Evolutionary conservation across 192 early-diverging fungal genomes (phyloP), one percentile per base, ranked within the genome.

Genomic region (Chytriomyces sp.): DNA sequence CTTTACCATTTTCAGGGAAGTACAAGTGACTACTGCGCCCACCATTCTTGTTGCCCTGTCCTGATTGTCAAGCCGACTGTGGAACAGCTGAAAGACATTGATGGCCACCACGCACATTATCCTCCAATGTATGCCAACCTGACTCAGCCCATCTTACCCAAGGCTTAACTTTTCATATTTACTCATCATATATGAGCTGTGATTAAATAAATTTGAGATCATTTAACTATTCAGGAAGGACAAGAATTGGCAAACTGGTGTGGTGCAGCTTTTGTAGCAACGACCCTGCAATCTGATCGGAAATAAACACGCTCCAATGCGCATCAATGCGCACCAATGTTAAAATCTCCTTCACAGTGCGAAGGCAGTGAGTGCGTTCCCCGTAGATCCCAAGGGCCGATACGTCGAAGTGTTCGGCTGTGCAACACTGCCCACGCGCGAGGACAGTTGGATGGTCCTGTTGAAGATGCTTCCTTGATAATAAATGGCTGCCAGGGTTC

Each of bases 31-130:
- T 72, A 72, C 31, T 72, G n/a, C 12, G 38, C 37, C 17, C 70
- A 72, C 33, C 59, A 72, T 59, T 64, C 32, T 30, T 36, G 36
- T 17, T 72, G 70, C 57, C 59, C 70, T 17, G 70, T 72, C 17
- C 7, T 72, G 17, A 41, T 72, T 63, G 59, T 31, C 49, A 72
- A 68, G 52, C 65, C 65, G 14, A 52, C 39, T 1, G n/a, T 26
- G 17, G 63, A n/a, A 17, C 40, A 65, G 63, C n/a, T 65, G 22
- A 19, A 52, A 22, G 41, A 19, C 6, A 40, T 65, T 38, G 14
- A 38, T 37, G 59, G 12, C 37, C 32, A 30, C 30, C 0, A 12
- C 10, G 32, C 12, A 14, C 54, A 56, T 7, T 44, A 12, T 28
- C 22, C 30, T 58, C 30, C 56, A 26, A 12, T 30, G 3, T 58